A percentile compares a stretch with the other conserved stretches of the same genome.
phyloP scores from a whole-genome alignment of 331 rosid genomes.

The Prunus yedoensis region DNA sequence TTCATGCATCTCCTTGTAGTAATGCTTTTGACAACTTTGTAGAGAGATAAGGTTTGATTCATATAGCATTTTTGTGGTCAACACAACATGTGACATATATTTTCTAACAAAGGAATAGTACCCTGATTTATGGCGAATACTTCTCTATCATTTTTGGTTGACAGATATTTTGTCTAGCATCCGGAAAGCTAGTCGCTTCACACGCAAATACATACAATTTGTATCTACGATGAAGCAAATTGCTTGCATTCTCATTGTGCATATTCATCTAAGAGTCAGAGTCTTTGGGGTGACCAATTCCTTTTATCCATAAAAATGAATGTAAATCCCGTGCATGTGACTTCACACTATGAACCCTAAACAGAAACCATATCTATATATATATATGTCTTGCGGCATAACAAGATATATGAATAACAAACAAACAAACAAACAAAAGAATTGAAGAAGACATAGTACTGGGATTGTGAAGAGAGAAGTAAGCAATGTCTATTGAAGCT shows the following conservation, averaged over 20 bases:
- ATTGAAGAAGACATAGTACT: not conserved
- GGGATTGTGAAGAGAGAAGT: not conserved
- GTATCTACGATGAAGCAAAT: not conserved
- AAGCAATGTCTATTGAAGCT: slow-evolving; percentile 25
- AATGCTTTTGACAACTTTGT: no score
- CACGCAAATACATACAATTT: not conserved
- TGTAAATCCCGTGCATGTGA: not conserved
- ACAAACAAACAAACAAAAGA: not conserved
- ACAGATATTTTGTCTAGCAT: not conserved
- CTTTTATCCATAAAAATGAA: not conserved
- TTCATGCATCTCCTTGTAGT: no score
- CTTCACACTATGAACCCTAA: not conserved
- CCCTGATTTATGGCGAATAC: no score
- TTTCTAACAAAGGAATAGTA: no score
- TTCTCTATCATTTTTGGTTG: no score
- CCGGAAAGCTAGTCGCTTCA: not conserved
- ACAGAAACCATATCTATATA: not conserved
- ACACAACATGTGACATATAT: no score
- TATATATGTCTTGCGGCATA: not conserved
- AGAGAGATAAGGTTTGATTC: no score
- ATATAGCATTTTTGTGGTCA: no score
- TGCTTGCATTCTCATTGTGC: slow-evolving; percentile 1
- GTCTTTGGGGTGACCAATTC: not conserved
- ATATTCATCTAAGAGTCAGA: not conserved
- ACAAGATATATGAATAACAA: not conserved